Percentiles rank a stretch among this genome's conserved stretches.
Evolutionary conservation across 176 grass and related monocot species (phyloP).

Genomic region (Ensete ventricosum): DNA sequence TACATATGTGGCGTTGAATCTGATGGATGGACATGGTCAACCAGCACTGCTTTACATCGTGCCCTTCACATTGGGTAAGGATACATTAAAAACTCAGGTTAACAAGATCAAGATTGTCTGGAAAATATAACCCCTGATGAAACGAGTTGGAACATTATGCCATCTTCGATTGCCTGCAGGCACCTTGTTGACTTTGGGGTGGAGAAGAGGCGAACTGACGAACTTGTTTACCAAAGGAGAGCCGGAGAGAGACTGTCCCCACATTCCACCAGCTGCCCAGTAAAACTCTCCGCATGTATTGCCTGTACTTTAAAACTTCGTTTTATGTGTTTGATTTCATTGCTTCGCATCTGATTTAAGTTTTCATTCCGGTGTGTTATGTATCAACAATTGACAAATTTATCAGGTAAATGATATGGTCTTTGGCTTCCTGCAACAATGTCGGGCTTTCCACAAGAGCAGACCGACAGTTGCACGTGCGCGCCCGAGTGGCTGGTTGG

Average conservation of each 20-base stretch:
- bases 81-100: background rate
- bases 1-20: constrained; percentile 83
- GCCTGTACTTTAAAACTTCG: background rate
- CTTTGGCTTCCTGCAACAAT: no score
- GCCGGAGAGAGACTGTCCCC: constrained; percentile 58
- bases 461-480: no score
- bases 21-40: constrained; percentile 92
- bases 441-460: no score
- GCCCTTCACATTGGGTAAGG: constrained; percentile 82
- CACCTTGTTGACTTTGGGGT: constrained; percentile 53
- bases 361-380: no score
- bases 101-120: no score
- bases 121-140: background rate
- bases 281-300: background rate
- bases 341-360: no score
- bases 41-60: constrained; percentile 91
- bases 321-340: no score
- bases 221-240: constrained; percentile 76
- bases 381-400: no score
- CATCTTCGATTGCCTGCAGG: constrained; percentile 22
- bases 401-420: no score
- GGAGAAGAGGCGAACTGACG: constrained; percentile 61
- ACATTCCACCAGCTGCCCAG: constrained; percentile 18
- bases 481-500: no score
- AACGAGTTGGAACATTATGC: background rate